phyloP scores from a whole-genome alignment of 768 basidiomycete genomes.

The Auriscalpium vulgare region DNA sequence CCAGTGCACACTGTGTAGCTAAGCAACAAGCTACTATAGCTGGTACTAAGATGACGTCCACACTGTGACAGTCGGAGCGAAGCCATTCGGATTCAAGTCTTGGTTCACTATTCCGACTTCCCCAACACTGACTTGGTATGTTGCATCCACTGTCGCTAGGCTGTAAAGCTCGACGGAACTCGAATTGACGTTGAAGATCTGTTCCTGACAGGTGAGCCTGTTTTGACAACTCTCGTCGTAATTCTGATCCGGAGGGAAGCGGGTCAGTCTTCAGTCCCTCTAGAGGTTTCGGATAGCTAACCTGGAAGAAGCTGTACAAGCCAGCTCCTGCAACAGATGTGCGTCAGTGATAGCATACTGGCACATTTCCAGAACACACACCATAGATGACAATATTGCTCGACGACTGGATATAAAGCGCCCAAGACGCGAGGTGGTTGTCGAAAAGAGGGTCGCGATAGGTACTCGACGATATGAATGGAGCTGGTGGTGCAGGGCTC shows the following conservation, averaged over 20 bases:
- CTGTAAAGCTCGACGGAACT: conserved; percentile 48
- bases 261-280: too few species aligned
- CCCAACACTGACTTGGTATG: conserved; percentile 44
- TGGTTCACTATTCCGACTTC: conserved; percentile 39
- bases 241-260: conserved; percentile 26
- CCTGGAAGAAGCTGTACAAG: conserved; percentile 59
- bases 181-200: conserved; percentile 45
- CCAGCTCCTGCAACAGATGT: conserved; percentile 30
- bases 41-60: conserved; percentile 16
- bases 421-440: conserved; percentile 44
- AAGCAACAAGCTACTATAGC: background rate
- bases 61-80: conserved; percentile 27
- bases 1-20: background rate
- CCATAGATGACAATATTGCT: conserved; percentile 57
- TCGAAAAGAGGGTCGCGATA: conserved; percentile 45
- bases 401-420: conserved; percentile 42
- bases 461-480: conserved; percentile 36
- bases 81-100: conserved; percentile 45
- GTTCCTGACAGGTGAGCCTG: conserved; percentile 43
- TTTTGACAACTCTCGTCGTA: conserved; percentile 44
- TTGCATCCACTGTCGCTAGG: conserved; percentile 50
- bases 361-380: background rate
- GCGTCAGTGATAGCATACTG: background rate
- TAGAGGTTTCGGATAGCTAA: conserved; percentile 17
- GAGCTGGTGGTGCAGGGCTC: conserved; percentile 43